Percentiles rank a stretch among this genome's conserved stretches.
These are phyloP conservation scores for Solanum gracilifrons DNA, from an alignment of 257 asterid genomes.

Conservation along the genomic window DNA sequence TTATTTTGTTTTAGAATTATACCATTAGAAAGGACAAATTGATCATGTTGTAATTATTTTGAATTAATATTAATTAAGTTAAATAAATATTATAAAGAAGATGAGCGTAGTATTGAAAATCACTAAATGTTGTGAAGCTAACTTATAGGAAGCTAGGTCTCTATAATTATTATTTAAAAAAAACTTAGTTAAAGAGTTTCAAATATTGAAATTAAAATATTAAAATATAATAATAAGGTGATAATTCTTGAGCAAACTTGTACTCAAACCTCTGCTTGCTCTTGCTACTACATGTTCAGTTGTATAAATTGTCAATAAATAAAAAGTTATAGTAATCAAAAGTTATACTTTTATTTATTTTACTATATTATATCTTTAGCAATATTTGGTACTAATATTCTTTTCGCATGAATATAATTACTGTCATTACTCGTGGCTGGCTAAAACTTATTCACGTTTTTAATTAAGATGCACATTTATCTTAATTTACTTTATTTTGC, in stretches of 20 bases:
- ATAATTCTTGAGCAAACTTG: background rate
- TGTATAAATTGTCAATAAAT: background rate
- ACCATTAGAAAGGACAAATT: background rate
- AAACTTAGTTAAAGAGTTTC: too few relatives aligned
- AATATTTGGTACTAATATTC: background rate
- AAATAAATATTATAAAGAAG: background rate
- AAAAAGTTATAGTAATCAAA: background rate
- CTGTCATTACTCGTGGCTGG: background rate
- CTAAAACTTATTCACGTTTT: background rate
- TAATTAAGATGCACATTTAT: background rate
- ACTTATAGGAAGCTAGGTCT: too few relatives aligned
- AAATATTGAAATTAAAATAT: too few relatives aligned
- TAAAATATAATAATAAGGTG: too few relatives aligned
- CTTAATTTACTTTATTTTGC: background rate
- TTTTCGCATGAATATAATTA: background rate
- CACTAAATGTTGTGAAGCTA: background rate
- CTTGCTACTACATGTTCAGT: background rate
- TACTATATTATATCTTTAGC: background rate
- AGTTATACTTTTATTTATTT: background rate
- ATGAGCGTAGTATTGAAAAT: background rate
- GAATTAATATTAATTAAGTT: background rate
- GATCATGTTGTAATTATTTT: background rate
- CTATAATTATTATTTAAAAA: too few relatives aligned
- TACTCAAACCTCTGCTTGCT: background rate
- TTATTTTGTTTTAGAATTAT: background rate